Conservation (phyloP, 768 basidiomycete genomes). For the Boletus pseudopeckii region DNA sequence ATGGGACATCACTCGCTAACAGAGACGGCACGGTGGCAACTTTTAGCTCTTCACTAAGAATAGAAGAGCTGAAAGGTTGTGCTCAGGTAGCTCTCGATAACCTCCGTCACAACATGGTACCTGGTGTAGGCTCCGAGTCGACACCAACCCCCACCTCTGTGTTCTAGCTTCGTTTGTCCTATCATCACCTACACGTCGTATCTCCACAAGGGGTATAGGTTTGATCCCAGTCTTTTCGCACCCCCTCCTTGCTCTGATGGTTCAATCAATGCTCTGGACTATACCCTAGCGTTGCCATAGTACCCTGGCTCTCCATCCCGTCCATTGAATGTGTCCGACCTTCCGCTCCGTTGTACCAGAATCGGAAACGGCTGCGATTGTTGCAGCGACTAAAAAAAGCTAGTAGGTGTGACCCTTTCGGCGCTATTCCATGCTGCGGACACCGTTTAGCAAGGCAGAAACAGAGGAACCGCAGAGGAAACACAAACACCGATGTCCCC, state of each 20-base stretch:
- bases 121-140: too few species aligned
- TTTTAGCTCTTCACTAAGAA: conserved; percentile 5
- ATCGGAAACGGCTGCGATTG: conserved; percentile 8
- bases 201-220: conserved; percentile 21
- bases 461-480: too few species aligned
- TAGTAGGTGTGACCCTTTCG: conserved; percentile 7
- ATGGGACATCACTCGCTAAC: too few species aligned
- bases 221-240: neutral
- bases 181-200: conserved; percentile 8
- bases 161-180: conserved; percentile 16
- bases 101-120: neutral
- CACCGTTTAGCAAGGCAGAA: conserved; percentile 11
- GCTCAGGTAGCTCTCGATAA: conserved; percentile 12
- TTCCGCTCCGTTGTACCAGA: conserved; percentile 1
- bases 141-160: neutral
- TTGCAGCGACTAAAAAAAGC: conserved; percentile 4
- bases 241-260: neutral
- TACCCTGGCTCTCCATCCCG: conserved; percentile 5
- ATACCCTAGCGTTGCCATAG: conserved; percentile 3
- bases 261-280: neutral
- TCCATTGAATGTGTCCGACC: conserved; percentile 5
- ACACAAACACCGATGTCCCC: neutral
- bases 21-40: conserved; percentile 15
- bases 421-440: conserved; percentile 20
- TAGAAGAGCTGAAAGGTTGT: conserved; percentile 6